Base-by-base conservation (phyloP, 306 rosid genomes). In the Gastrolobium villosum region DNA sequence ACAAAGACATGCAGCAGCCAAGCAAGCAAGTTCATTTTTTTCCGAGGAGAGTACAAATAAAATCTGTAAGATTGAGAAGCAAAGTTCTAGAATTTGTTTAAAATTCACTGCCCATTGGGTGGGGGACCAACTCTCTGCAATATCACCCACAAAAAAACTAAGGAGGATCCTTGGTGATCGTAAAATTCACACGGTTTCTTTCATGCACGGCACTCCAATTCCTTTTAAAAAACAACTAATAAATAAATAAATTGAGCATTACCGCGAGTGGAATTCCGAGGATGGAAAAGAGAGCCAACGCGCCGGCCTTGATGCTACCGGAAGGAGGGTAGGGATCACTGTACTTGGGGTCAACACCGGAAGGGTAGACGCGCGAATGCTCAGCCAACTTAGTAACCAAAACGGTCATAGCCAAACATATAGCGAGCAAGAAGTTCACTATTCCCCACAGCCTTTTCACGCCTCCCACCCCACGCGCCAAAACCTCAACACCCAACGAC, bases 371-470 rank as follows among this genome's bases (percentile, higher is more conserved):
- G n/a, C 90, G 77, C 0, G 84, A 41, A 10, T 83, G 82, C 31
- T 85, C 26, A 1, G 98, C 98, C 37, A 88, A 1, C 74, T 90
- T 94, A 1, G 96, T 92, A 31, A 94, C 77, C 54, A 90, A 78
- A 32, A 92, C 91, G 0, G 91, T 94, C 63, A 84, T 6, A 0
- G 73, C 89, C 76, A 90, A 72, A 3, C 84, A 83, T n/a, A 85
- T 3, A 0, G 96, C 88, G 3, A 95, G 87, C 30, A 95, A 2
- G 78, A 95, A 81, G 59, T 95, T 95, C 0, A 89, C 99, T 1
- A 89, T 56, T 1, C 93, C 99, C 99, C 99, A 95, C 0, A 87
- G 11, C 31, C 91, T 67, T 85, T 90, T 92, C 2, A 84, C 89
- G 0, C 99, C 99, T 0, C 98, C 98, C 10, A 95, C 34, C 1